A percentile compares a stretch with the other conserved stretches of the same genome.
These are phyloP conservation scores for Solanum medicagineum DNA, from an alignment of 257 asterid genomes.

Conservation along the genomic window DNA sequence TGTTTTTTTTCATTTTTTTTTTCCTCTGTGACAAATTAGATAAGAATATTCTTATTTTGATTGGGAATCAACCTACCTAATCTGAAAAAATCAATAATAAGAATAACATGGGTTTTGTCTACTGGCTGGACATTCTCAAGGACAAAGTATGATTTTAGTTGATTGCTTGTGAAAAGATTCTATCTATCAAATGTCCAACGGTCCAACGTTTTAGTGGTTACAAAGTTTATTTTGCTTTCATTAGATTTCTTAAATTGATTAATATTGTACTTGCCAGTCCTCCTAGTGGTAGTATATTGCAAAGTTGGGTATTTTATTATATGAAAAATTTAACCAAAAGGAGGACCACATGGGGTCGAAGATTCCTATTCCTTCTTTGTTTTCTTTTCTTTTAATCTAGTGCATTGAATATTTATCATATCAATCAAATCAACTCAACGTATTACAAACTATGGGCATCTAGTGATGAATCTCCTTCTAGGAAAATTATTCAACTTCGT, in stretches of 20 bases:
- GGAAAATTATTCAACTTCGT: no score
- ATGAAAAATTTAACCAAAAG: background rate
- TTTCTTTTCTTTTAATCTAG: background rate
- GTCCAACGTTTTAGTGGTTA: background rate
- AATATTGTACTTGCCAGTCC: background rate
- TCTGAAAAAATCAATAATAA: conserved; percentile 4
- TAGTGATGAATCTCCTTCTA: no score
- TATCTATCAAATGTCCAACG: background rate
- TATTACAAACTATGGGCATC: no score
- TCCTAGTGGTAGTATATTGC: background rate
- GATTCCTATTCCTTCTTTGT: background rate
- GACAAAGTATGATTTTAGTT: conserved; percentile 1
- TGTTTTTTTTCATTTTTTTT: background rate
- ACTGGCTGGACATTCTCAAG: background rate
- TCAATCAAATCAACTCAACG: no score
- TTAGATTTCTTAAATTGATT: background rate
- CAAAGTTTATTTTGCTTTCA: background rate
- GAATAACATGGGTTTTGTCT: conserved; percentile 17
- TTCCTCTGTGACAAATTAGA: background rate
- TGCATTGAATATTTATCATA: no score
- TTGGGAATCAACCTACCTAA: background rate
- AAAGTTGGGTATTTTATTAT: background rate
- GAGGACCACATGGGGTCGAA: background rate
- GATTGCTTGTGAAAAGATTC: background rate
- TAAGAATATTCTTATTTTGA: conserved; percentile 4